Evolutionary conservation across 2,329 filamentous ascomycete species (phyloP).

Genomic region (Bipolaris cookei): DNA sequence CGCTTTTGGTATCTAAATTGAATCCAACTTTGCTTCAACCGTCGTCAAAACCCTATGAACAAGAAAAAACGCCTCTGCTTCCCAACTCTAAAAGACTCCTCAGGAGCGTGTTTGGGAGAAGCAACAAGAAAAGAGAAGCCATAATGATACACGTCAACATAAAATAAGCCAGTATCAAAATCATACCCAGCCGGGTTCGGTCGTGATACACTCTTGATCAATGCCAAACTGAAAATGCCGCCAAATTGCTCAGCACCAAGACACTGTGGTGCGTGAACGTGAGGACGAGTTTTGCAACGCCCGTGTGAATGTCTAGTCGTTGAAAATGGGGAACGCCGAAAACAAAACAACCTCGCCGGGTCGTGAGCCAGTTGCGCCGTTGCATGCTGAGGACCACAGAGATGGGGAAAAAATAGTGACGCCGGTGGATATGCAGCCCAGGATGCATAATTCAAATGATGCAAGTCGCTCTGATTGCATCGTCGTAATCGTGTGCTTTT

Average conservation of each 20-base stretch:
- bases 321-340: conserved; percentile 14
- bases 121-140: conserved; percentile 13
- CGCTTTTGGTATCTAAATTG: not conserved
- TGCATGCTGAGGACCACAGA: conserved; percentile 29
- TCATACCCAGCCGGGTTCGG: conserved; percentile 23
- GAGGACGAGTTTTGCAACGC: conserved; percentile 32
- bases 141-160: conserved; percentile 23
- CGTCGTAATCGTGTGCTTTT: conserved; percentile 41
- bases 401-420: conserved; percentile 32
- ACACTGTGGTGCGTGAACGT: conserved; percentile 16
- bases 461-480: conserved; percentile 43
- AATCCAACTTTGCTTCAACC: not conserved
- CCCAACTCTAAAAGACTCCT: conserved; percentile 3
- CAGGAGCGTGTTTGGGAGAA: conserved; percentile 3
- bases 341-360: conserved; percentile 35
- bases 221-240: conserved; percentile 25
- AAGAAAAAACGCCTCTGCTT: conserved; percentile 5
- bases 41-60: conserved; percentile 1
- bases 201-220: conserved; percentile 27
- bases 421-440: conserved; percentile 44
- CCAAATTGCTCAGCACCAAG: conserved; percentile 11
- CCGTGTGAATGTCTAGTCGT: conserved; percentile 30
- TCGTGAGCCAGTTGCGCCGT: conserved; percentile 41
- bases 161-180: conserved; percentile 18
- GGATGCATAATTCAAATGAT: conserved; percentile 40